These are phyloP conservation scores for Collariella sp. DNA, from an alignment of 495 filamentous ascomycete species.

Conservation along the genomic window DNA sequence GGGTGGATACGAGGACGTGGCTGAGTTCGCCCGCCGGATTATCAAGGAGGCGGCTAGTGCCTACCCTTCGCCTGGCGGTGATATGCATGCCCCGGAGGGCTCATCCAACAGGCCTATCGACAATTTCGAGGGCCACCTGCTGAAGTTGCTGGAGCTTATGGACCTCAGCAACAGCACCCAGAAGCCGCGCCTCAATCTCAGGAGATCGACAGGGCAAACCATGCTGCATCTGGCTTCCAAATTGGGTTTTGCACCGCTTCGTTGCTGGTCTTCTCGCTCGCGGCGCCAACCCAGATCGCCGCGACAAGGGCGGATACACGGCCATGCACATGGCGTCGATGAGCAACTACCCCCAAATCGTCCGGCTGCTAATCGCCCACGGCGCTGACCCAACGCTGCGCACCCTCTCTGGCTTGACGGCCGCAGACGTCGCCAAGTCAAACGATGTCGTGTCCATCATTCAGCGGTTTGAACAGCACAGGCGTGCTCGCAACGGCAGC, in stretches of 20 bases:
- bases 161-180: constrained; percentile 67
- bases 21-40: constrained; percentile 46
- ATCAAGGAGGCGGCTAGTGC: constrained; percentile 27
- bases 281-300: constrained; percentile 65
- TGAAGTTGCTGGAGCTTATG: constrained; percentile 67
- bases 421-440: constrained; percentile 63
- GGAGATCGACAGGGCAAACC: constrained; percentile 58
- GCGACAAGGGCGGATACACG: constrained; percentile 74
- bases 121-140: constrained; percentile 57
- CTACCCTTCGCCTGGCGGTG: constrained; percentile 14
- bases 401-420: constrained; percentile 61
- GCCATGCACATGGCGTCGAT: constrained; percentile 80
- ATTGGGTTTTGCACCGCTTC: constrained; percentile 64
- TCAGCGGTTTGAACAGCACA: constrained; percentile 49
- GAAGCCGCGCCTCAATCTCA: constrained; percentile 53
- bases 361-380: constrained; percentile 61
- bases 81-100: constrained; percentile 7
- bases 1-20: constrained; percentile 41
- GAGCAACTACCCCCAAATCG: constrained; percentile 64
- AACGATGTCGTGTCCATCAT: constrained; percentile 46
- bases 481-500: constrained; percentile 44
- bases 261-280: constrained; percentile 72
- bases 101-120: constrained; percentile 7
- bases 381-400: constrained; percentile 64
- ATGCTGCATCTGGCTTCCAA: constrained; percentile 77